Evolutionary conservation across 164 flowering plant species (phyloP).

Genomic region (Magnolia changhungtana): DNA sequence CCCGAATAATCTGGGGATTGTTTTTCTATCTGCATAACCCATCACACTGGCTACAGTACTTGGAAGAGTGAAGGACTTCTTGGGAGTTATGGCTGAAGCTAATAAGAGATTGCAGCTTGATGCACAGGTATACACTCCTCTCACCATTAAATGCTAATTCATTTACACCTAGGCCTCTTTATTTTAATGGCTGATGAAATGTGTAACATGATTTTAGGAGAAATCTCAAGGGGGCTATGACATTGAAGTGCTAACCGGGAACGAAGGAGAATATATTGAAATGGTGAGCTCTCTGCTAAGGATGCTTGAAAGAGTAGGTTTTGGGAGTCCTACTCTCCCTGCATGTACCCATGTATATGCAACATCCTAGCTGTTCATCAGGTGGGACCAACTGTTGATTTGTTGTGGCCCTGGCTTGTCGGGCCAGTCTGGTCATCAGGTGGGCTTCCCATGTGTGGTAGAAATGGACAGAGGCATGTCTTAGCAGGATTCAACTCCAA

Average conservation of each 20-base stretch:
- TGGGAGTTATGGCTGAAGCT: slow-evolving; percentile 72
- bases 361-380: neutral
- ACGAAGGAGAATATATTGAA: slow-evolving; percentile 73
- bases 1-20: neutral
- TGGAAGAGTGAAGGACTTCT: slow-evolving; percentile 68
- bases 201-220: slow-evolving; percentile 27
- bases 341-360: too few relatives aligned
- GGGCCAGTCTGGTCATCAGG: too few relatives aligned
- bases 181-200: too few relatives aligned
- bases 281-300: slow-evolving; percentile 40
- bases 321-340: neutral
- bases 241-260: slow-evolving; percentile 70
- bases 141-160: neutral
- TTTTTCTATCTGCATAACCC: neutral
- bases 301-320: neutral
- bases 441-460: too few relatives aligned
- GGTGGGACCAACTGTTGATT: neutral
- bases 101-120: slow-evolving; percentile 56
- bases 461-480: too few relatives aligned
- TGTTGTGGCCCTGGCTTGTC: neutral
- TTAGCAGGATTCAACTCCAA: too few relatives aligned
- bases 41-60: slow-evolving; percentile 41
- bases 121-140: slow-evolving; percentile 37
- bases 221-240: slow-evolving; percentile 46
- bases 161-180: neutral